A percentile compares a stretch with the other conserved stretches of the same genome.
phyloP scores from a whole-genome alignment of 1,284 basidiomycete species.

The Cystobasidiaceae sp. region DNA sequence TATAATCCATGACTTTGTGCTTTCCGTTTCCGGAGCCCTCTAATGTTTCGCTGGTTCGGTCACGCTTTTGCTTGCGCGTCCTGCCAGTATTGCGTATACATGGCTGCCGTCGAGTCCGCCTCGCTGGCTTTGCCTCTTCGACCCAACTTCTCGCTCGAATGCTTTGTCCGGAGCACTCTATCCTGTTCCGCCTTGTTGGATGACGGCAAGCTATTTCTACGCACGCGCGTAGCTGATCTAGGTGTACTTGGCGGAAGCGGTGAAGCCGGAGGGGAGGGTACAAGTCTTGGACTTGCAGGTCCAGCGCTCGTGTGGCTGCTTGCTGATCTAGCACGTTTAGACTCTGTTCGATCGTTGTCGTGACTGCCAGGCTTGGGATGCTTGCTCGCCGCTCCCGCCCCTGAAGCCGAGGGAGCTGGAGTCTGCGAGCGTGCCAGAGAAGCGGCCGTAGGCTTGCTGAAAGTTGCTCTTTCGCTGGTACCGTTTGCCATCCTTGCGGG shows the following conservation, averaged over 20 bases:
- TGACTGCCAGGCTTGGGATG: background rate
- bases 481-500: background rate
- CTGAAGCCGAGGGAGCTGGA: background rate
- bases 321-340: conserved; percentile 12
- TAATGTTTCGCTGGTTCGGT: background rate
- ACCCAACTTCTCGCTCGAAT: conserved; percentile 26
- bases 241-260: conserved; percentile 1
- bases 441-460: conserved; percentile 22
- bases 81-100: conserved; percentile 21
- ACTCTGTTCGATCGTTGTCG: background rate
- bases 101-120: background rate
- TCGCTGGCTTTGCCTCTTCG: conserved; percentile 16
- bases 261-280: background rate
- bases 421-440: conserved; percentile 2
- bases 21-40: background rate
- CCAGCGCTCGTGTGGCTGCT: conserved; percentile 5
- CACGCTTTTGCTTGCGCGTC: background rate
- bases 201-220: conserved; percentile 13
- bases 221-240: background rate
- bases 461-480: conserved; percentile 3
- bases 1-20: too few species aligned
- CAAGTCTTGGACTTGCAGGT: background rate
- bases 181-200: background rate
- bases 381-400: background rate
- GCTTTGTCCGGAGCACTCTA: conserved; percentile 24